Base-by-base conservation (phyloP, 352 stramenopile species). In the Pythium phragmiticola region DNA sequence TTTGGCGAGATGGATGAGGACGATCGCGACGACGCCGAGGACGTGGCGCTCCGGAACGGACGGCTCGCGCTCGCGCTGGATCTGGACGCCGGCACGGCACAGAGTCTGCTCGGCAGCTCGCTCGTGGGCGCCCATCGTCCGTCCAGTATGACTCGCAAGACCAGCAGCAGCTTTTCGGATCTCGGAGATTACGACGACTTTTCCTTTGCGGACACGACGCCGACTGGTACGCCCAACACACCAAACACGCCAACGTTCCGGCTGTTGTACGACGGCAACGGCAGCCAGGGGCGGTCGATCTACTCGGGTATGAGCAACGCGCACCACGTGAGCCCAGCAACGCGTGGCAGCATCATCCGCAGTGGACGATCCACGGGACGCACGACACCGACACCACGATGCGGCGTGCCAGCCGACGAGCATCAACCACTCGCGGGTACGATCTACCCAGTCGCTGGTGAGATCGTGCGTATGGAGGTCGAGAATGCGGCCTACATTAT, bases 401-500 rank as follows among this genome's bases (percentile, higher is more conserved):
- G 83, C 17, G 84, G 74, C 7, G 53, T 80, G 12, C 77, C 75
- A 4, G 73, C 75, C 0, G 82, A 91, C 52, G 83, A 92, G 54
- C 80, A 75, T 1, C 77, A 90, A 30, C 78, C 82, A 16, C 62
- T 91, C 7, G 77, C 87, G 28, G 83, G 79, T 13, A 65, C 75
- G 28, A 92, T 92, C 45, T 91, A 85, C 42, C 82, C 84, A 0
- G 63, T 94, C n/a, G 68, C 80, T 36, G 87, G 87, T 4, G 87
- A 95, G 57, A 69, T 90, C 39, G 60, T 94, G 23, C 78, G 79
- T 5, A 73, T 90, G 57, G 84, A 80, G 50, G 79, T 87, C 28
- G 87, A 94, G 23, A 87, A 88, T 45, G 80, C 74, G 16, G 83
- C 87, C 11, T 95, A 95, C 66, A 95, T 95, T 50, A 92, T 95